Evolutionary conservation across 768 basidiomycete species (phyloP), one percentile per base, ranked within the genome.

Genomic region (Trametes cinnabarina): DNA sequence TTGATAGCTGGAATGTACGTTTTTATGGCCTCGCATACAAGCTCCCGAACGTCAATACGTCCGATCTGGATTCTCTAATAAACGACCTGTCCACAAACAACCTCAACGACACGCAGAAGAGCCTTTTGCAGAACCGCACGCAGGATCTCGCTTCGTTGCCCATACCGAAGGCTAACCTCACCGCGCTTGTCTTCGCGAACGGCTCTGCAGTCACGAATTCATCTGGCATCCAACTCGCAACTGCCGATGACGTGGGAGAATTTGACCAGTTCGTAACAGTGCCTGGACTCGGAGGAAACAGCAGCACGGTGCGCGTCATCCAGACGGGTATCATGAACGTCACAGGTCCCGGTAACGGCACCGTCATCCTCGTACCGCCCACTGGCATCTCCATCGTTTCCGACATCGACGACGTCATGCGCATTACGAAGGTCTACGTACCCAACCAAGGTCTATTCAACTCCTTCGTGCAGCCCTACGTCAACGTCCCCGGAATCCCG

Each of bases 381-480:
- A 32, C 53, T 1, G 72, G 71, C n/a, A 57, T 70, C 55, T 71
- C 71, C 20, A 57, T 72, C 51, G 67, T 73, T 39, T 68, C 66
- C 34, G 72, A 73, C 62, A 71, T 73, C 48, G 72, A 73, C 64
- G 72, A 73, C 54, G 71, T 73, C 28, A 67, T 72, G 57, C 69
- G 72, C 12, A 65, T 70, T 51, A 72, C 71, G 23, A 66, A 72
- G 51, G 71, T 73, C 37, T 73, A 71, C 59, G 63, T 68, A 8
- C 72, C 72, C 25, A 63, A 68, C 53, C 39, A 71, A 43, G 72
- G 71, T 2, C 68, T 72, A 17, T 54, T 60, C 51, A 72, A 73
- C 63, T 69, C 70, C 10, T 71, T 73, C 55, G 70, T 67, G 10
- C 58, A 66, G 49, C 65, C 66, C 11, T 73, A 66, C 53, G 65